These are phyloP conservation scores for Cystobasidiaceae sp. DNA, from an alignment of 1,284 basidiomycete species.

Conservation along the genomic window DNA sequence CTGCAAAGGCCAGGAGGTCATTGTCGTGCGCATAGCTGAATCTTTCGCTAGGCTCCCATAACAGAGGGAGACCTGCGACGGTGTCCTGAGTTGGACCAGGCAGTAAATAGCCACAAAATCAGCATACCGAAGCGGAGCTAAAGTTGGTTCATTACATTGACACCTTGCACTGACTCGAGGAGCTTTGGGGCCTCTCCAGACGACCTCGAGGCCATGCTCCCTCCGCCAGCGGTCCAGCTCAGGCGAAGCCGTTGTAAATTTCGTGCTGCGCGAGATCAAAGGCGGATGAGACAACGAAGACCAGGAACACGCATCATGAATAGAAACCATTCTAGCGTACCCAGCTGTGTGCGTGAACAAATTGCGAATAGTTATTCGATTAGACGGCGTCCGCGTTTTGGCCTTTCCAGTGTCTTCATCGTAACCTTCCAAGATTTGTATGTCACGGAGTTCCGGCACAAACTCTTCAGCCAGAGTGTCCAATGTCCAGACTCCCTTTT, in stretches of 20 bases:
- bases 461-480: not conserved
- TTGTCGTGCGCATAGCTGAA: conserved; percentile 15
- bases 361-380: conserved; percentile 1
- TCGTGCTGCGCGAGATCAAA: not conserved
- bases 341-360: conserved; percentile 10
- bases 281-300: not conserved
- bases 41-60: not conserved
- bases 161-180: not conserved
- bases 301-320: not conserved
- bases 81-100: not conserved
- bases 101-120: not conserved
- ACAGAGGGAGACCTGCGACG: not conserved
- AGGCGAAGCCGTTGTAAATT: not conserved
- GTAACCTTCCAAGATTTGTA: not conserved
- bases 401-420: not conserved
- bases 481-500: conserved; percentile 8
- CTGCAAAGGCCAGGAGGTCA: not conserved
- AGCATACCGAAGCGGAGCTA: not conserved
- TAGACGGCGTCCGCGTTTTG: not conserved
- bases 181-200: not conserved
- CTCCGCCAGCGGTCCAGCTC: not conserved
- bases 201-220: not conserved
- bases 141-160: not conserved
- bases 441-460: conserved; percentile 5
- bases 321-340: not conserved